Conservation (phyloP, 768 basidiomycete genomes). For the Suillus cothurnatus region DNA sequence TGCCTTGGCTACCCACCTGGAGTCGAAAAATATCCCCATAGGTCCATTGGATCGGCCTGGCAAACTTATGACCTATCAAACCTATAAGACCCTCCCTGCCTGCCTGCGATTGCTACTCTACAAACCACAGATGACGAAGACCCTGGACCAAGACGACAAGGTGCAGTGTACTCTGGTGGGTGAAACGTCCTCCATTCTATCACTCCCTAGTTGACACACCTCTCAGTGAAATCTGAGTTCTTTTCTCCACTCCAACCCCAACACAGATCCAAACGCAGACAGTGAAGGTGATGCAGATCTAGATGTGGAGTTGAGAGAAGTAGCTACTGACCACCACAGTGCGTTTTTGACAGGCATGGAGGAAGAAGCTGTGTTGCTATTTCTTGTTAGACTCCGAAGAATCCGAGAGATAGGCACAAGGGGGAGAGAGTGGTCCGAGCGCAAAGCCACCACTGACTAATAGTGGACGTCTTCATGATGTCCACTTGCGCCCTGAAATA, state of each 20-base stretch:
- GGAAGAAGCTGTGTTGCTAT: constrained; percentile 17
- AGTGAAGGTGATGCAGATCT: too few relatives aligned
- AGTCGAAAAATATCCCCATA: constrained; percentile 26
- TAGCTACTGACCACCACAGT: constrained; percentile 45
- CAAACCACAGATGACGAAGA: constrained; percentile 32
- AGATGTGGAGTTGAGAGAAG: constrained; percentile 54
- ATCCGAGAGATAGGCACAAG: too few relatives aligned
- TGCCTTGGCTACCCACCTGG: constrained; percentile 33
- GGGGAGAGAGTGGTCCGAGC: too few relatives aligned
- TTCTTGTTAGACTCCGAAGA: too few relatives aligned
- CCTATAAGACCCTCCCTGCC: constrained; percentile 49
- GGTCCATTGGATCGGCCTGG: constrained; percentile 37
- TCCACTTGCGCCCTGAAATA: too few relatives aligned
- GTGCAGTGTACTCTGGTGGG: too few relatives aligned
- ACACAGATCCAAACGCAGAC: constrained; percentile 26
- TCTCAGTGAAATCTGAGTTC: constrained; percentile 22
- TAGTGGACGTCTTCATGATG: too few relatives aligned
- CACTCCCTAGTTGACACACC: constrained; percentile 15
- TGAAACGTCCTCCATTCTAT: constrained; percentile 13
- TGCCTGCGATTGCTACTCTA: constrained; percentile 36
- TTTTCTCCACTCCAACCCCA: constrained; percentile 18
- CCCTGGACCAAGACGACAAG: constrained; percentile 30
- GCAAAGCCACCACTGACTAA: too few relatives aligned
- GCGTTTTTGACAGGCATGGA: constrained; percentile 26
- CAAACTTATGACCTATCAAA: constrained; percentile 53